Percentiles rank a stretch among this genome's conserved stretches.
These are phyloP conservation scores for Purpureocillium lavendulum DNA, from an alignment of 2,329 filamentous ascomycete species.

Conservation along the genomic window DNA sequence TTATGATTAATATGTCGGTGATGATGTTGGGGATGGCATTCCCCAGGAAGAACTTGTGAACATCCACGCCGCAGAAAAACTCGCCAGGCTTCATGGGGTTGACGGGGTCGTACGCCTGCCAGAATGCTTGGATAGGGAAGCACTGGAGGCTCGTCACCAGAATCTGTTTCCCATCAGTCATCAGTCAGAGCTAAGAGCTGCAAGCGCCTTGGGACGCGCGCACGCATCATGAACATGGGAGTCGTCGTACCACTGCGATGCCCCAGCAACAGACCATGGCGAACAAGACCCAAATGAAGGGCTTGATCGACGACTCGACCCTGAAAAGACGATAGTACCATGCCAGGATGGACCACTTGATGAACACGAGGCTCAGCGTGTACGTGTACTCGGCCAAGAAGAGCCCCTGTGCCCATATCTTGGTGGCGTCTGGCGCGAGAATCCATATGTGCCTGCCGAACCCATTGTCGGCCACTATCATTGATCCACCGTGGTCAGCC, in stretches of 20 bases:
- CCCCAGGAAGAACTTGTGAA: constrained; percentile 12
- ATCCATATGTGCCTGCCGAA: too few species aligned
- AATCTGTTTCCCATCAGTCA: too few species aligned
- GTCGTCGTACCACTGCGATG: too few species aligned
- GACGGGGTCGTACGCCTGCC: constrained; percentile 7
- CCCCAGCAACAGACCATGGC: too few species aligned
- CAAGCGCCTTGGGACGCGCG: too few species aligned
- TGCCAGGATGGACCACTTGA: constrained; percentile 5
- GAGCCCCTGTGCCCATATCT: not conserved
- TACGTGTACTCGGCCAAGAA: constrained; percentile 6
- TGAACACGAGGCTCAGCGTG: constrained; percentile 1
- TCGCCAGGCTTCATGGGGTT: constrained; percentile 4
- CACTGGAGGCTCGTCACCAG: constrained; percentile 9
- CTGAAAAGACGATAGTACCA: constrained; percentile 9
- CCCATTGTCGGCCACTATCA: too few species aligned
- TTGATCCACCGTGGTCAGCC: too few species aligned
- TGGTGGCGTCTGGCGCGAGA: too few species aligned
- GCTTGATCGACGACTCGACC: not conserved
- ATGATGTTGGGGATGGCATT: constrained; percentile 16
- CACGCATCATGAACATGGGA: too few species aligned
- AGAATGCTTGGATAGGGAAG: constrained; percentile 9
- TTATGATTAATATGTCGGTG: constrained; percentile 14
- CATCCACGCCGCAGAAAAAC: constrained; percentile 8
- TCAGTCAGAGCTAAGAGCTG: too few species aligned
- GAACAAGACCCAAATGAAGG: too few species aligned